Evolutionary conservation across 2,329 filamentous ascomycete species (phyloP), one percentile per base, ranked within the genome.

Genomic region (Cladosporium sp.): DNA sequence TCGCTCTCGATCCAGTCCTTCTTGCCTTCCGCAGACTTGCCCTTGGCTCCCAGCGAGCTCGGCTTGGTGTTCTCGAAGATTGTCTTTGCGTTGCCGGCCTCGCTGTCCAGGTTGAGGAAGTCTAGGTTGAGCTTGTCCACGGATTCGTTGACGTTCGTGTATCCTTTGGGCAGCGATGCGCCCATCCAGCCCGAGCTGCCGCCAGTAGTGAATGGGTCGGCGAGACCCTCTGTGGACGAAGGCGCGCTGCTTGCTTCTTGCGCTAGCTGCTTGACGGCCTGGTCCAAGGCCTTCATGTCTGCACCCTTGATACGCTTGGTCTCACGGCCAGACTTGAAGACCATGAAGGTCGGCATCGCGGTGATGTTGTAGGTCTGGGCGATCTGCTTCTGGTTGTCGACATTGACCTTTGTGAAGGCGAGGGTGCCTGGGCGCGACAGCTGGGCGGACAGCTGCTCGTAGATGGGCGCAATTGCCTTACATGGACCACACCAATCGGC

Each of bases 1-100:
- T 97, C 94, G 78, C 92, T 97, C 83, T 97, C 92, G 26, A 98
- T 89, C 90, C 92, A 98, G 79, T 99, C 94, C 75, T 80, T 79
- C 71, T 77, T 79, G 32, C 77, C 78, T 38, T 81, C 80, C 11
- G 80, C 78, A 21, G 77, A 79, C 75, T 88, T 88, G 65, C 81
- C 85, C 73, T 88, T 87, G 59, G 59, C 66, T 47, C 77, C 80
- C 65, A 93, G 78, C 1, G 84, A 84, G 64, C 84, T 87, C 6
- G 93, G 93, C 78, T 74, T 90, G 88, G 66, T 83, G 80, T 4
- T 73, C 71, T n/a, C 88, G 76, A 98, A 93, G 21, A 98, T 82
- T 10, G 87, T 87, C 71, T 88, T 86, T 65, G 93, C 91, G 44
- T 84, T 83, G 10, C 91, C 93, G 69, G 89, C 87, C 52, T 91